phyloP scores from a whole-genome alignment of 768 basidiomycete species.

The Cantharellus cinnabarinus region DNA sequence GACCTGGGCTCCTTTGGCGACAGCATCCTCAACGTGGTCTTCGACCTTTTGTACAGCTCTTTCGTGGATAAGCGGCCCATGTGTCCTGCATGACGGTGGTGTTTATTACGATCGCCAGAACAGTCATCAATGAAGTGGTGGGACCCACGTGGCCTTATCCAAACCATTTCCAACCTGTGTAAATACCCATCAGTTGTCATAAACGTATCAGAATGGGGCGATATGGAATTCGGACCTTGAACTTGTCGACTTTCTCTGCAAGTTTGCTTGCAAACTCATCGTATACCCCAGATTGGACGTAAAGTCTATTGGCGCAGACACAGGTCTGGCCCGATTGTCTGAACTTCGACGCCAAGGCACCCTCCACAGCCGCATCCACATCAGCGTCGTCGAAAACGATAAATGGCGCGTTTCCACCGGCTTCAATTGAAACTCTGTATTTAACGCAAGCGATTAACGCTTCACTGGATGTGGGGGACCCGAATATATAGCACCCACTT shows the following conservation, averaged over 20 bases:
- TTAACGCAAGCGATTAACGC: not conserved
- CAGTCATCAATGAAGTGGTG: not conserved
- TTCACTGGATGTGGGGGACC: not conserved
- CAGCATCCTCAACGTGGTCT: constrained; percentile 73
- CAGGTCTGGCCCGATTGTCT: constrained; percentile 67
- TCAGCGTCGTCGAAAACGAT: constrained; percentile 96
- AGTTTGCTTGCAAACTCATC: constrained; percentile 81
- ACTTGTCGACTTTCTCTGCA: constrained; percentile 32
- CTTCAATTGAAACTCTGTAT: constrained; percentile 55
- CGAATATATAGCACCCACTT: constrained; percentile 30
- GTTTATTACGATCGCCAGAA: not conserved
- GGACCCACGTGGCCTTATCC: constrained; percentile 46
- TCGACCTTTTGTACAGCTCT: constrained; percentile 73
- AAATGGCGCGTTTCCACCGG: constrained; percentile 89
- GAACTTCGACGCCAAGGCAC: constrained; percentile 62
- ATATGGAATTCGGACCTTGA: constrained; percentile 9
- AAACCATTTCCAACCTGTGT: constrained; percentile 63
- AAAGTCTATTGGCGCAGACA: constrained; percentile 78
- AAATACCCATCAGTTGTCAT: constrained; percentile 13
- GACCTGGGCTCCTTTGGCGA: constrained; percentile 65
- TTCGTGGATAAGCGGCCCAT: constrained; percentile 83
- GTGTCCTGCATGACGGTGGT: constrained; percentile 34
- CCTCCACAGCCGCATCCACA: constrained; percentile 77
- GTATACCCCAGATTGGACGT: constrained; percentile 78
- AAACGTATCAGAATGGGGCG: constrained; percentile 21